phyloP scores from a whole-genome alignment of 176 grass and related monocot genomes.

The Lolium perenne region DNA sequence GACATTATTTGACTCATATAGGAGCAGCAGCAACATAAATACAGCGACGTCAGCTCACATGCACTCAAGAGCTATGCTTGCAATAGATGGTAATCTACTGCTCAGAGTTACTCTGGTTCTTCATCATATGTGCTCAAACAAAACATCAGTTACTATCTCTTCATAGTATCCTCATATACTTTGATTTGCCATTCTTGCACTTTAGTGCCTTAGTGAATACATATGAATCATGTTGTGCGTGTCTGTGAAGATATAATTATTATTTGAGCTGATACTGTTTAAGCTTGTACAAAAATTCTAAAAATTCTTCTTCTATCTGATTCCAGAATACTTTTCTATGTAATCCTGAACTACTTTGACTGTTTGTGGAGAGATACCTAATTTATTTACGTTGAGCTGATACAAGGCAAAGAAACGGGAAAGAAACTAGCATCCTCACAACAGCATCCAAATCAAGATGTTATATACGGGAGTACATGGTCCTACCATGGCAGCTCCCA shows the following conservation, averaged over 20 bases:
- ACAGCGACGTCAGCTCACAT: too few relatives aligned
- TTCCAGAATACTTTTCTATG: not conserved
- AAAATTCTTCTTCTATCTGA: not conserved
- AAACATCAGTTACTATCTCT: not conserved
- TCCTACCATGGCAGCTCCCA: too few relatives aligned
- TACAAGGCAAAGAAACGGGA: too few relatives aligned
- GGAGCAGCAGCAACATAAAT: too few relatives aligned
- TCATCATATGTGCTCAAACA: slow-evolving; percentile 13
- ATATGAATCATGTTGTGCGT: not conserved
- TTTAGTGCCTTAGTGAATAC: not conserved
- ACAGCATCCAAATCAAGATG: too few relatives aligned
- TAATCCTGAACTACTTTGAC: not conserved
- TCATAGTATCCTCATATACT: slow-evolving; percentile 39
- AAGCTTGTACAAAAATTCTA: not conserved
- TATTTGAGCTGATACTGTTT: not conserved
- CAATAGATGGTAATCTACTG: not conserved
- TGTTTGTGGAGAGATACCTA: not conserved
- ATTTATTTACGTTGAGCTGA: not conserved
- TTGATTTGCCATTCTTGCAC: slow-evolving; percentile 1
- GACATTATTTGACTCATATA: too few relatives aligned
- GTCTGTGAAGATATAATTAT: not conserved
- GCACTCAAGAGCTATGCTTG: too few relatives aligned
- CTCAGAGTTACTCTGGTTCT: not conserved
- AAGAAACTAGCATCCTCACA: too few relatives aligned
- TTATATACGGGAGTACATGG: too few relatives aligned